Evolutionary conservation across 2,329 filamentous ascomycete species (phyloP), one percentile per base, ranked within the genome.

Genomic region (Phaeophleospora eucalypticola): DNA sequence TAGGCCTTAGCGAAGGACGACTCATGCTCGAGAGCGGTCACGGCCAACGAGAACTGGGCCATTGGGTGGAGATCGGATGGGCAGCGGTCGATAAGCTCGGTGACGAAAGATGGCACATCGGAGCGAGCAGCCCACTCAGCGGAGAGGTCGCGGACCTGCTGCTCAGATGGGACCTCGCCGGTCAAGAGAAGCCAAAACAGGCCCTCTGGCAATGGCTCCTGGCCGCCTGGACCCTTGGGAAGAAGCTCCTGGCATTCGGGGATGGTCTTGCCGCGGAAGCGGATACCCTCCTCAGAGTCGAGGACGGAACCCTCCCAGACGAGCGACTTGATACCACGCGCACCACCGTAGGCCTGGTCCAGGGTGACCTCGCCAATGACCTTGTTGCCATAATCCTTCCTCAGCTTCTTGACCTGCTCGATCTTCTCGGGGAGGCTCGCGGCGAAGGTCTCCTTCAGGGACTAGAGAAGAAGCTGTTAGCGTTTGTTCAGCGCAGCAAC

Each of bases 181-280:
- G 93, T 98, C 73, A 98, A 75, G 70, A 98, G 88, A 63, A 98
- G 87, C 93, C 93, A 98, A 87, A 98, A 98, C 70, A 98, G 89
- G 82, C 91, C 84, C 82, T 98, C 93, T 52, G 93, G 93, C 47
- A 98, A 84, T 68, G 93, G 93, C 81, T 98, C 91, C 72, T 89
- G 82, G 78, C 93, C 93, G 67, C 93, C 93, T 58, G 90, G 89
- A 55, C 91, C 93, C 81, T 95, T 96, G 73, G 93, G 93, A 49
- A 98, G 89, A 65, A 95, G 77, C 74, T 96, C 78, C 81, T 97
- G 93, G 83, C 90, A 96, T 76, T 98, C 93, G 64, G 93, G 93
- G 66, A 98, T 98, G 60, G 93, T 98, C 82, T 91, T 93, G 78
- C 93, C 93, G 71, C 93, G 86, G 85, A 98, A 98, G 65, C 93